Base-by-base conservation (phyloP, 306 rosid species). In the Delonix regia region DNA sequence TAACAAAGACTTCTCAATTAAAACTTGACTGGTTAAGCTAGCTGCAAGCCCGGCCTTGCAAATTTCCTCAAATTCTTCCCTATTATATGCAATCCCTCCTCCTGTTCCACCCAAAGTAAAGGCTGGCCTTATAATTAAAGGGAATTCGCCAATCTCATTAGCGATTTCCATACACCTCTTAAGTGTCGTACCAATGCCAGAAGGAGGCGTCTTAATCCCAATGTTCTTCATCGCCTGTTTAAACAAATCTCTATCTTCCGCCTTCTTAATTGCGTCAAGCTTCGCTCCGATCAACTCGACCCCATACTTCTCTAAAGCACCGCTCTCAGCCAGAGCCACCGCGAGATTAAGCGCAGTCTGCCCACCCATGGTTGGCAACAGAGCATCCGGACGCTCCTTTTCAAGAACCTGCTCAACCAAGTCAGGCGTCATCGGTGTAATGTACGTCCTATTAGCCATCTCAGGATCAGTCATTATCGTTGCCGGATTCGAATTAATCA, bases 391-490 rank as follows among this genome's bases (percentile, higher is more conserved):
- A 4, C 97, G 97, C 83, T 96, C 99, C 61, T 87, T 77, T 44
- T 87, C 97, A 16, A 96, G 86, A 1, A 93, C 92, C 38, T 89
- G 89, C 85, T 96, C 99, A 1, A 96, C 97, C 44, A 93, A 73
- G 9, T 93, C 98, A 0, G 99, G 96, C 2, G 98, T 96, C 98
- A 96, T 96, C 6, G 98, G 99, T 1, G 98, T 81, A 34, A 96
- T 79, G 73, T 93, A 96, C 0, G 99, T 93, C 83, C 90, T 76
- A 57, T 93, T 90, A 6, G 97, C 96, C 79, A 86, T 75, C 0
- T 93, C 98, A 4, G 98, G 99, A 88, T 96, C 99, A 7, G 99
- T 96, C 99, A 96, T 96, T 34, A 96, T 96, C 25, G 98, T 96
- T 0, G 99, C 99, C 0, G 99, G 98, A 67, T 96, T 96, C 3